Evolutionary conservation across 2,329 filamentous ascomycete genomes (phyloP).

Genomic region (Pseudogymnoascus sp.): DNA sequence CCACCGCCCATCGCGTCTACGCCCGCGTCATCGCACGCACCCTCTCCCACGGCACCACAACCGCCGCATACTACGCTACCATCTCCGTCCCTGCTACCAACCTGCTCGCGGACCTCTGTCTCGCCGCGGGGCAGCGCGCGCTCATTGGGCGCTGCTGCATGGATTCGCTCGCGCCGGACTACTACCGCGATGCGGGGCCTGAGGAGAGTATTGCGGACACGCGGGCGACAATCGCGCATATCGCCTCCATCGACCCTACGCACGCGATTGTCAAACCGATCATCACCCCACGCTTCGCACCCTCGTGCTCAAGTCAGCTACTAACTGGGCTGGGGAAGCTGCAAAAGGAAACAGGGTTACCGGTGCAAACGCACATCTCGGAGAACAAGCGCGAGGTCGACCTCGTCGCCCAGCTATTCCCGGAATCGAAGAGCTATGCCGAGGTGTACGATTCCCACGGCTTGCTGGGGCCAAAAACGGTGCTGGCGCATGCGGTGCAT

Average conservation of each 20-base stretch:
- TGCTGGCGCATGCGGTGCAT: slow-evolving; percentile 81
- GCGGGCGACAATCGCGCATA: slow-evolving; percentile 53
- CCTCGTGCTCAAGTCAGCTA: slow-evolving; percentile 48
- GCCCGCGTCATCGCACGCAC: slow-evolving; percentile 69
- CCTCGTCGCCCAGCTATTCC: slow-evolving; percentile 64
- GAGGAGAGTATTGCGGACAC: slow-evolving; percentile 49
- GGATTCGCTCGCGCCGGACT: slow-evolving; percentile 68
- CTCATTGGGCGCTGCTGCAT: slow-evolving; percentile 94
- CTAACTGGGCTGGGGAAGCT: slow-evolving; percentile 57
- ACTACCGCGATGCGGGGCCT: slow-evolving; percentile 68
- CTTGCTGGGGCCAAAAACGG: slow-evolving; percentile 62
- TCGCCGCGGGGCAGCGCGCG: slow-evolving; percentile 72
- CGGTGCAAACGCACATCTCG: slow-evolving; percentile 81
- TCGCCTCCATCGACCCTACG: slow-evolving; percentile 55
- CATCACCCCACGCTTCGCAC: slow-evolving; percentile 66
- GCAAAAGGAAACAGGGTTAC: slow-evolving; percentile 51
- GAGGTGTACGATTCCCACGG: slow-evolving; percentile 68
- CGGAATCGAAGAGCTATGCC: slow-evolving; percentile 55
- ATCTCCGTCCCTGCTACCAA: slow-evolving; percentile 84
- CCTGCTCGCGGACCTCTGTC: slow-evolving; percentile 75
- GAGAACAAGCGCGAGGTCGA: slow-evolving; percentile 70
- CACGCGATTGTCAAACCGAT: slow-evolving; percentile 64
- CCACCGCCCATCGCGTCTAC: slow-evolving; percentile 64
- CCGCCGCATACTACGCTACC: slow-evolving; percentile 90
- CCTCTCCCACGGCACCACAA: slow-evolving; percentile 84